Conservation (phyloP, 1,139 yeast species). For the Pichia sp. region DNA sequence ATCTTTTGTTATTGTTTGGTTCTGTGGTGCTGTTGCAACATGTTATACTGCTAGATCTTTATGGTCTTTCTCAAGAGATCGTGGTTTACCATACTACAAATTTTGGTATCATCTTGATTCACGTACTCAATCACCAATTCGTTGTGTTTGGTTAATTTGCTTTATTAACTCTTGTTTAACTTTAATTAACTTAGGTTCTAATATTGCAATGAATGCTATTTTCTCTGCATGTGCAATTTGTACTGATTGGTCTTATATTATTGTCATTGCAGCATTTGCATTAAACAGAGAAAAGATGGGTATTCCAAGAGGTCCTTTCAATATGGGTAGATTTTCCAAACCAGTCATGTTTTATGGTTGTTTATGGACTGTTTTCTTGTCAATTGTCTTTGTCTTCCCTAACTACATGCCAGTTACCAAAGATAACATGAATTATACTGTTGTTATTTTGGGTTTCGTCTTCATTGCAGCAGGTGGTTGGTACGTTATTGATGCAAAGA, state of each 20-base stretch:
- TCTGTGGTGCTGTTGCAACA: constrained; percentile 33
- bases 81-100: constrained; percentile 35
- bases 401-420: constrained; percentile 44
- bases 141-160: constrained; percentile 34
- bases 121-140: constrained; percentile 33
- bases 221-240: constrained; percentile 45
- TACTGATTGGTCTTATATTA: constrained; percentile 37
- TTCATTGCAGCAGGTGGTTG: constrained; percentile 31
- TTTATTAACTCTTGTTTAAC: constrained; percentile 31
- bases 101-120: constrained; percentile 34
- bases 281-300: constrained; percentile 37
- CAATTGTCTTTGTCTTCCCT: constrained; percentile 44
- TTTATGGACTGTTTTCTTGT: constrained; percentile 40
- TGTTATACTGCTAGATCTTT: constrained; percentile 32
- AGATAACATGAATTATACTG: constrained; percentile 45
- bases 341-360: constrained; percentile 32
- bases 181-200: constrained; percentile 35
- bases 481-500: constrained; percentile 29
- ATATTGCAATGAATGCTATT: constrained; percentile 39
- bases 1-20: constrained; percentile 35
- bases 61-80: constrained; percentile 39
- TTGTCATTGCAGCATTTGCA: constrained; percentile 35
- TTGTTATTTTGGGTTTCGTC: constrained; percentile 35
- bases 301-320: constrained; percentile 34
- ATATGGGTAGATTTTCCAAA: constrained; percentile 30